These are phyloP conservation scores for Neonectria ditissima DNA, from an alignment of 2,329 filamentous ascomycete species.

Conservation along the genomic window DNA sequence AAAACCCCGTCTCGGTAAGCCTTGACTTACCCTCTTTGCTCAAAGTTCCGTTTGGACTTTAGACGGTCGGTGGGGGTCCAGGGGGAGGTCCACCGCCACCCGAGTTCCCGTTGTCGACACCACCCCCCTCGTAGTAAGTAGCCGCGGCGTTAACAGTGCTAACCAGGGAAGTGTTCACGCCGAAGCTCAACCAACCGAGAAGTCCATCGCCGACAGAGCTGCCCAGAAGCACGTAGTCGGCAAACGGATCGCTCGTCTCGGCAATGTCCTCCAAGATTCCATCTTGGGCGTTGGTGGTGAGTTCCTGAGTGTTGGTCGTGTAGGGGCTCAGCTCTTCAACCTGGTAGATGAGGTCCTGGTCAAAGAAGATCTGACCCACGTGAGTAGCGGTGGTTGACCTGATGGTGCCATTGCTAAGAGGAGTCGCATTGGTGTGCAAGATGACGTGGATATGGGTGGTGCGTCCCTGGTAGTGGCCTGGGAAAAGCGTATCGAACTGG, in stretches of 20 bases:
- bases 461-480: slow-evolving; percentile 57
- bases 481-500: slow-evolving; percentile 56
- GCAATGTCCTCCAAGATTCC: slow-evolving; percentile 10
- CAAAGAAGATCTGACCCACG: slow-evolving; percentile 70
- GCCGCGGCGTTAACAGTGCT: slow-evolving; percentile 7
- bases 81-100: not conserved
- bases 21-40: not conserved
- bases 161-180: slow-evolving; percentile 7
- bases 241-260: slow-evolving; percentile 20
- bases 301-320: slow-evolving; percentile 54
- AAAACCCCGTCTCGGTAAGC: not conserved
- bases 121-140: slow-evolving; percentile 17
- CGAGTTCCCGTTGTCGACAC: slow-evolving; percentile 6
- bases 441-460: slow-evolving; percentile 48
- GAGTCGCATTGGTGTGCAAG: slow-evolving; percentile 36
- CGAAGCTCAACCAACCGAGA: slow-evolving; percentile 19
- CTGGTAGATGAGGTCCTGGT: slow-evolving; percentile 64
- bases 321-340: slow-evolving; percentile 61
- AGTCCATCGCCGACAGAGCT: slow-evolving; percentile 12
- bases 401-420: slow-evolving; percentile 62
- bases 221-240: slow-evolving; percentile 18
- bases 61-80: not conserved
- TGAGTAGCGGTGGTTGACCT: slow-evolving; percentile 57
- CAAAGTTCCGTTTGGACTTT: not conserved
- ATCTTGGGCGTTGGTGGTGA: slow-evolving; percentile 64